A percentile compares a stretch with the other conserved stretches of the same genome.
phyloP scores from a whole-genome alignment of 2,329 filamentous ascomycete species.

The Botrytis cinerea region DNA sequence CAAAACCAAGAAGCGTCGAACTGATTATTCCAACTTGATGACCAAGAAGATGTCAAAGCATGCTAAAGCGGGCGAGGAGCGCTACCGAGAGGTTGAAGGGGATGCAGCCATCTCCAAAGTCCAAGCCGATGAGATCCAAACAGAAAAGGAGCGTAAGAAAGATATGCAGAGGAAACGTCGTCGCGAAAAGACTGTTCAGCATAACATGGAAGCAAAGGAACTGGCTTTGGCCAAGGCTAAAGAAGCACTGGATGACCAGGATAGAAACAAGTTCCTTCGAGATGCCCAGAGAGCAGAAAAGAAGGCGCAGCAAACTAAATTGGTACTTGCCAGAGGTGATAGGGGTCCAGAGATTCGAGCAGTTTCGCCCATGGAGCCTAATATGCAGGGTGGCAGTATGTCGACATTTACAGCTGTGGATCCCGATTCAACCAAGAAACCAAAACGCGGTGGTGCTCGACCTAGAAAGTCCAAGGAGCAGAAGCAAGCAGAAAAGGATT shows the following conservation, averaged over 20 bases:
- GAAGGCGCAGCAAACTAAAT: slow-evolving; percentile 88
- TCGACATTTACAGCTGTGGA: slow-evolving; percentile 71
- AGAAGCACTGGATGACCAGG: slow-evolving; percentile 77
- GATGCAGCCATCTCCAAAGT: slow-evolving; percentile 82
- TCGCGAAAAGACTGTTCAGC: slow-evolving; percentile 92
- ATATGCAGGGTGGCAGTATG: slow-evolving; percentile 82
- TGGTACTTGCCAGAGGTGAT: slow-evolving; percentile 82
- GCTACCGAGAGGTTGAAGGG: slow-evolving; percentile 76
- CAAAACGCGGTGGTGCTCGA: slow-evolving; percentile 56
- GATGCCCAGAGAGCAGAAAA: slow-evolving; percentile 90
- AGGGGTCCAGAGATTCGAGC: slow-evolving; percentile 71
- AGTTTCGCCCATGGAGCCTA: slow-evolving; percentile 71
- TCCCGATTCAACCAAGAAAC: slow-evolving; percentile 52
- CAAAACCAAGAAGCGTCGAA: slow-evolving; percentile 63
- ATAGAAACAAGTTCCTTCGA: slow-evolving; percentile 76
- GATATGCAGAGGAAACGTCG: slow-evolving; percentile 98
- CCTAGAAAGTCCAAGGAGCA: slow-evolving; percentile 90
- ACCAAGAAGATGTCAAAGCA: slow-evolving; percentile 67
- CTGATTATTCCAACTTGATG: slow-evolving; percentile 59
- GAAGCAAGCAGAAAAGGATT: slow-evolving; percentile 78
- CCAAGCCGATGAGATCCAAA: slow-evolving; percentile 83
- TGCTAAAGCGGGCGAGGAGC: slow-evolving; percentile 69
- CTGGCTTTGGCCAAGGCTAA: slow-evolving; percentile 76
- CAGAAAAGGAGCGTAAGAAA: slow-evolving; percentile 99
- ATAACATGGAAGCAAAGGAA: slow-evolving; percentile 88